Conservation (phyloP, 768 basidiomycete species). For the Suillus americanus region DNA sequence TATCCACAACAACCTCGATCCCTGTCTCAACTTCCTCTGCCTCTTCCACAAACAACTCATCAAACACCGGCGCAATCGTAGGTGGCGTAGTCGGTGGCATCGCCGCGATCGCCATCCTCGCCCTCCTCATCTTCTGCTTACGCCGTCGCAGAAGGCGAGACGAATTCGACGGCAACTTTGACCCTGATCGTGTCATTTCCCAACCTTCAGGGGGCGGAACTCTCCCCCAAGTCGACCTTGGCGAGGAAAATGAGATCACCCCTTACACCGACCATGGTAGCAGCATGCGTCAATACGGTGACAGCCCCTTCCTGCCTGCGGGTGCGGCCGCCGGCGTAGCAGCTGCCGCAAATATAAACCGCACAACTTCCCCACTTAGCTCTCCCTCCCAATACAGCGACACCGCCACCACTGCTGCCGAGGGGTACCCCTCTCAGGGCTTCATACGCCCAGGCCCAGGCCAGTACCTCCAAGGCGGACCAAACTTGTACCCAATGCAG, state of each 20-base stretch:
- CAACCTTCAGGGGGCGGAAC: constrained; percentile 27
- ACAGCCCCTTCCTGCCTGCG: constrained; percentile 8
- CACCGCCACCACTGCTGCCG: constrained; percentile 2
- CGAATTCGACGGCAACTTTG: constrained; percentile 52
- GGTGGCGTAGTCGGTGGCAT: constrained; percentile 54
- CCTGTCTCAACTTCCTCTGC: constrained; percentile 7
- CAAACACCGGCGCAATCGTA: constrained; percentile 41
- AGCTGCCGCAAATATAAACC: not conserved
- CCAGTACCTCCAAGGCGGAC: not conserved
- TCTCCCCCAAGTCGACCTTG: constrained; percentile 27
- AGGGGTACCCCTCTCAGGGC: constrained; percentile 11
- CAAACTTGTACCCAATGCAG: constrained; percentile 14
- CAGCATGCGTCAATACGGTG: constrained; percentile 25
- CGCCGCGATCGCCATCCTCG: constrained; percentile 26
- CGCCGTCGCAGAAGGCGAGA: constrained; percentile 26
- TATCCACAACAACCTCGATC: constrained; percentile 16
- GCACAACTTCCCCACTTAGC: constrained; percentile 6
- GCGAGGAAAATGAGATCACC: constrained; percentile 29
- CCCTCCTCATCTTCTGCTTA: constrained; percentile 30
- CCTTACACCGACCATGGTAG: constrained; percentile 21
- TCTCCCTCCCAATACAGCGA: constrained; percentile 11
- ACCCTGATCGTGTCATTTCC: constrained; percentile 42
- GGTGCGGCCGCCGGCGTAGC: constrained; percentile 1
- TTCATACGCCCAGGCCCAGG: constrained; percentile 2
- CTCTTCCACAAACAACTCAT: not conserved